A percentile compares a stretch with the other conserved stretches of the same genome.
Evolutionary conservation across 371 early-diverging fungal genomes (phyloP).

Genomic region (Zychaea mexicana): DNA sequence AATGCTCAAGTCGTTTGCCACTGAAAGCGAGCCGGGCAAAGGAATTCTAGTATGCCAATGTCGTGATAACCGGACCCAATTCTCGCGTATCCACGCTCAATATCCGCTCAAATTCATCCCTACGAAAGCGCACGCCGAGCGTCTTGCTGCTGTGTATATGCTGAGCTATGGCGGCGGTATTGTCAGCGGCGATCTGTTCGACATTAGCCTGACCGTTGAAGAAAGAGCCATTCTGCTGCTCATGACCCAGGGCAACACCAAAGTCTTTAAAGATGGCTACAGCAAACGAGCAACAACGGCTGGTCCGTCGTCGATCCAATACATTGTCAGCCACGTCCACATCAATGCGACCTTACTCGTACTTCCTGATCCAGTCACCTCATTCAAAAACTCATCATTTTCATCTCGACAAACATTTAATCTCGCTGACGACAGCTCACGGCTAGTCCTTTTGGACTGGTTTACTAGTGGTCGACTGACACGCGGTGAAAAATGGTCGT

Average conservation of each 20-base stretch:
- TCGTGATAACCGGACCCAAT: slow-evolving; percentile 29
- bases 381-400: slow-evolving; percentile 66
- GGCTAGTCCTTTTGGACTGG: slow-evolving; percentile 78
- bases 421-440: slow-evolving; percentile 43
- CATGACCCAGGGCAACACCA: slow-evolving; percentile 80
- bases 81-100: slow-evolving; percentile 48
- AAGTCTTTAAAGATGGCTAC: slow-evolving; percentile 62
- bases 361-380: slow-evolving; percentile 80
- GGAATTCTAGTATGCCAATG: slow-evolving; percentile 41
- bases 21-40: slow-evolving; percentile 32
- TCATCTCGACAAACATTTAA: slow-evolving; percentile 61
- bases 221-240: slow-evolving; percentile 57
- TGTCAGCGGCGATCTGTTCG: slow-evolving; percentile 70
- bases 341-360: slow-evolving; percentile 49
- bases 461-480: slow-evolving; percentile 76
- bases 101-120: slow-evolving; percentile 54
- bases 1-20: slow-evolving; percentile 5
- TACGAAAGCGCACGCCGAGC: slow-evolving; percentile 38
- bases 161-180: slow-evolving; percentile 82
- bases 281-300: not conserved
- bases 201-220: slow-evolving; percentile 50
- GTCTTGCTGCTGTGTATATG: slow-evolving; percentile 52
- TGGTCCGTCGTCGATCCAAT: slow-evolving; percentile 42
- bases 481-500: slow-evolving; percentile 76
- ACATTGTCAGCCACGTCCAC: slow-evolving; percentile 38